Conservation (phyloP, 352 stramenopile genomes). For the Thalassiosira oceanica region DNA sequence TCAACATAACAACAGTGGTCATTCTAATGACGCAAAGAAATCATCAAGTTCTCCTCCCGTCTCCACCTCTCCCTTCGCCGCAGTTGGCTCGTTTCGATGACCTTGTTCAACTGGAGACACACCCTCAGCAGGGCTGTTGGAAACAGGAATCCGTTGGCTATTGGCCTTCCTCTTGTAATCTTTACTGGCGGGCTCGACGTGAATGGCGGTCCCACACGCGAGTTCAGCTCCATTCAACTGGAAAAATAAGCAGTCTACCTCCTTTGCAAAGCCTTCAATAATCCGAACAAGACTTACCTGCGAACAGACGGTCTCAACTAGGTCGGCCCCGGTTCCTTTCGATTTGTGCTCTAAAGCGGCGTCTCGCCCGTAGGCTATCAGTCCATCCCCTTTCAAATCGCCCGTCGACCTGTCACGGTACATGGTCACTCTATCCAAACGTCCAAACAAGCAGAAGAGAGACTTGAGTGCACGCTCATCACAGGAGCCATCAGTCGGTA, state of each 20-base stretch:
- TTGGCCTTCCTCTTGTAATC: conserved; percentile 45
- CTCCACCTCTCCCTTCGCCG: neutral
- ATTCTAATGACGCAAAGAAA: too few species aligned
- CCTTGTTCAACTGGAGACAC: too few species aligned
- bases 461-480: conserved; percentile 43
- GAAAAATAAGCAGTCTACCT: neutral
- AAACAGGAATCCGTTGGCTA: neutral
- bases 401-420: conserved; percentile 58
- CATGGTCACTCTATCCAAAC: conserved; percentile 63
- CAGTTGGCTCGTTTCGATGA: neutral
- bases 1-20: too few species aligned
- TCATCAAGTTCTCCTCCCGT: neutral
- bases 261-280: conserved; percentile 5
- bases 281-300: conserved; percentile 51
- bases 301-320: conserved; percentile 59
- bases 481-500: conserved; percentile 30
- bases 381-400: conserved; percentile 65
- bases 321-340: neutral
- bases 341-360: conserved; percentile 9
- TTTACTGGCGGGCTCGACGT: conserved; percentile 52
- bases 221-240: conserved; percentile 73
- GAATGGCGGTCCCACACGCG: conserved; percentile 46
- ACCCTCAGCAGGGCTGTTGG: too few species aligned
- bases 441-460: conserved; percentile 63
- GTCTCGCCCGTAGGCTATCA: conserved; percentile 65